Evolutionary conservation across 139 green algal genomes (phyloP), one percentile per base, ranked within the genome.

Genomic region (Protoeuglena noctilucae): DNA sequence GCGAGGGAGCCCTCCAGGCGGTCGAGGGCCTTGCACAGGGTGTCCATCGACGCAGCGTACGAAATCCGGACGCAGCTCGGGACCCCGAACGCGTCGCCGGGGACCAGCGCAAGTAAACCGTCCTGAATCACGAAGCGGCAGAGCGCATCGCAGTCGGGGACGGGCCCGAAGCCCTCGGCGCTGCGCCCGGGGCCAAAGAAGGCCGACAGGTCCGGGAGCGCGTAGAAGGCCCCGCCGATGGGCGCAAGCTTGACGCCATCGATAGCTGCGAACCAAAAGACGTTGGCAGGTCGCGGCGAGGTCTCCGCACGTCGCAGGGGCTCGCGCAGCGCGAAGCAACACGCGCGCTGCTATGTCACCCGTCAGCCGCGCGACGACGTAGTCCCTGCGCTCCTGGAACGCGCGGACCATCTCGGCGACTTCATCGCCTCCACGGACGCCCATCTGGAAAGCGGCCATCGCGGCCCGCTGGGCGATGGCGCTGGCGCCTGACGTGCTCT

Each of bases 151-250:
- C 63, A 72, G 61, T 94, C 80, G 0, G 78, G 72, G 3, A 91
- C 63, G 1, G 72, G 56, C 1, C 87, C 87, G 62, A 83, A 93
- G 26, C 71, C 79, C 9, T 75, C 45, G 2, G 64, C 79, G 12
- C 53, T 39, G 1, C 65, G 66, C 18, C 74, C 75, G 1, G 68
- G 66, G 0, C 83, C 82, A 45, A 87, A 83, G 56, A 93, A 86
- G 1, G 70, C 69, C 3, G 63, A 72, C 60, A 93, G 74, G 51
- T 93, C 82, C 7, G 87, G 88, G 28, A 98, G 75, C 45, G 85
- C 81, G 58, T 98, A 98, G 59, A 98, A 98, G 2, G 90, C 90
- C 3, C 90, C 90, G 48, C 78, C 23, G 0, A 82, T 81, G 30
- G 69, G 59, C 2, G 60, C 69, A 24, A 93, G 59, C 16, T 69